These are phyloP conservation scores for Exsudoporus frostii DNA, from an alignment of 768 basidiomycete species.

Conservation along the genomic window DNA sequence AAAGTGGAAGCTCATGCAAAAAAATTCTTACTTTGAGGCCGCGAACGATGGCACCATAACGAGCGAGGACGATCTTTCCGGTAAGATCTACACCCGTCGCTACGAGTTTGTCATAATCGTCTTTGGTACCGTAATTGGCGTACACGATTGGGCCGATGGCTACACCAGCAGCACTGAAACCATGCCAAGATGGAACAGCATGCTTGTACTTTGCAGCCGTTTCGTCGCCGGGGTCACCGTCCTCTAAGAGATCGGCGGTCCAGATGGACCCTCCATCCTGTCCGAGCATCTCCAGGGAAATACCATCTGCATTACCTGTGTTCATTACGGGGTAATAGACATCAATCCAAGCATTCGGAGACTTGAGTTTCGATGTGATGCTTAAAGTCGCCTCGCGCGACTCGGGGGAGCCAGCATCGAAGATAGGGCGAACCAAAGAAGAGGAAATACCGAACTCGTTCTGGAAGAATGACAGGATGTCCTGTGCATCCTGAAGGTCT, in stretches of 20 bases:
- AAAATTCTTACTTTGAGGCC: conserved; percentile 67
- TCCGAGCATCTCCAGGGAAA: conserved; percentile 63
- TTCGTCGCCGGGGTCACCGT: conserved; percentile 66
- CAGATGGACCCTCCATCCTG: conserved; percentile 53
- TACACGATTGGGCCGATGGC: conserved; percentile 71
- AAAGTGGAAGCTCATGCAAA: conserved; percentile 1
- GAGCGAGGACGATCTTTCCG: conserved; percentile 73
- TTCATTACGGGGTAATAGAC: conserved; percentile 88
- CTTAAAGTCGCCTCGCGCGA: conserved; percentile 67
- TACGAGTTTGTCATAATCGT: conserved; percentile 64
- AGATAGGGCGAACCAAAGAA: conserved; percentile 50
- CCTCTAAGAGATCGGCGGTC: conserved; percentile 72
- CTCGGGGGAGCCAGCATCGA: conserved; percentile 61
- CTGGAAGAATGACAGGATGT: conserved; percentile 67
- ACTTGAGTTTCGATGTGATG: conserved; percentile 43
- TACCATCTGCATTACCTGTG: conserved; percentile 56
- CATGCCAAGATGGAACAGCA: conserved; percentile 82
- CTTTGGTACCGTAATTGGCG: conserved; percentile 75
- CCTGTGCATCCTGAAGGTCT: conserved; percentile 62
- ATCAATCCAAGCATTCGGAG: conserved; percentile 77
- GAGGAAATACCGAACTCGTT: conserved; percentile 52
- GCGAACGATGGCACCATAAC: conserved; percentile 76
- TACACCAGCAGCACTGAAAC: conserved; percentile 73
- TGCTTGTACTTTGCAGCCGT: conserved; percentile 66
- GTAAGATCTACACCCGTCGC: conserved; percentile 65